Evolutionary conservation across 129 eudicot genomes (phyloP), one percentile per base, ranked within the genome.

Genomic region (Pittosporum tobira): DNA sequence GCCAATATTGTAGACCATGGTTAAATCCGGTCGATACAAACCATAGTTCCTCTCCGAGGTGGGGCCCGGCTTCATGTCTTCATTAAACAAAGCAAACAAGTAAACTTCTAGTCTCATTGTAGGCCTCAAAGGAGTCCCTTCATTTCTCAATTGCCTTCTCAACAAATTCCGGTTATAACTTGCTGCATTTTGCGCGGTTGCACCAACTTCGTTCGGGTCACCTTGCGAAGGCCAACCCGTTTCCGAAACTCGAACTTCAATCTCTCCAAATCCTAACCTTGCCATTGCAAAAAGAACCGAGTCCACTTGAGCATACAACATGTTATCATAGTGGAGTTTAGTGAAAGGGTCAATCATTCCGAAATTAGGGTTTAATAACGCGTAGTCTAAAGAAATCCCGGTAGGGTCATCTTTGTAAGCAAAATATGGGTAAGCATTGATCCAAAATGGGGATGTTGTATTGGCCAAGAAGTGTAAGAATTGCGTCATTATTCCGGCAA

Each of bases 251-350:
- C 84, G 49, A 31, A 88, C 89, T 48, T 88, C 94, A 2, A 88
- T 23, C 61, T 88, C 86, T 4, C 75, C 74, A 60, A 56, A 88
- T 10, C 96, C 96, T 65, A 88, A 30, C 51, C 77, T 78, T 0
- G 81, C 85, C 71, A 78, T 75, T 0, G 96, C 96, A 57, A 73
- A 88, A 29, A 75, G 71, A 24, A 76, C 94, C n/a, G 97, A 95
- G 40, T 89, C 97, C 6, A 89, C 97, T 71, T 85, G 95, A 31
- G 97, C 97, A 38, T 90, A 90, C 42, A 90, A 62, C 97, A 90
- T 90, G 80, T 85, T 90, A 68, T 90, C 97, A 28, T 90, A 90
- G 28, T 71, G 88, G 43, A 82, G 69, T 47, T 62, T 76, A 0
- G 87, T 85, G 68, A 80, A 71, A 2, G 94, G 95, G 37, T 90